phyloP scores from a whole-genome alignment of 768 basidiomycete genomes.

The Boletus tylopilopsis region DNA sequence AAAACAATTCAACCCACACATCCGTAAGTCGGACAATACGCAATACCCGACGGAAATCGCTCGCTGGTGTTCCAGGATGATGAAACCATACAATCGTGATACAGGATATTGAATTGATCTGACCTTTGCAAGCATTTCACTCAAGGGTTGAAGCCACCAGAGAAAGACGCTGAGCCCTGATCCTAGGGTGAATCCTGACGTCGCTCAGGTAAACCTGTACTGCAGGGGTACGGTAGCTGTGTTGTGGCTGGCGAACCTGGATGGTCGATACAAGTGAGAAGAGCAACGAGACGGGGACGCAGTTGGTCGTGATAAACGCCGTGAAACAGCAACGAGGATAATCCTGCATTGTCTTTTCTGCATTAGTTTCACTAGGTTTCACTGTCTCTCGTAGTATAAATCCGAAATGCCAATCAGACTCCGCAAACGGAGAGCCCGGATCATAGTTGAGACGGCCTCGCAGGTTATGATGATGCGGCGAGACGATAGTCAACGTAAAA shows the following conservation, averaged over 20 bases:
- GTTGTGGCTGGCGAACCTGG: neutral
- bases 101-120: constrained; percentile 1
- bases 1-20: neutral
- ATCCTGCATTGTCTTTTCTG: constrained; percentile 8
- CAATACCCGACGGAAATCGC: constrained; percentile 6
- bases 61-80: constrained; percentile 3
- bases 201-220: neutral
- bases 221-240: constrained; percentile 1
- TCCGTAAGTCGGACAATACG: constrained; percentile 7
- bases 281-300: constrained; percentile 18
- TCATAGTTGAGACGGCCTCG: constrained; percentile 16
- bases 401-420: constrained; percentile 13
- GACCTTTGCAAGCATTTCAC: neutral
- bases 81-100: constrained; percentile 6
- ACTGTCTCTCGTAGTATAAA: constrained; percentile 13
- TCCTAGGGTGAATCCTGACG: neutral
- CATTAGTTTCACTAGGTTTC: constrained; percentile 11
- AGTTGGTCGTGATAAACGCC: constrained; percentile 10
- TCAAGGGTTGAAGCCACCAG: constrained; percentile 6
- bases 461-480: constrained; percentile 11
- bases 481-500: neutral
- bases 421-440: constrained; percentile 12
- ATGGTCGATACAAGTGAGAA: neutral
- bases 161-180: constrained; percentile 13
- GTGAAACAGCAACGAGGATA: constrained; percentile 21